Evolutionary conservation across 345 rosid genomes (phyloP), one percentile per base, ranked within the genome.

Genomic region (Salix koriyanagi): DNA sequence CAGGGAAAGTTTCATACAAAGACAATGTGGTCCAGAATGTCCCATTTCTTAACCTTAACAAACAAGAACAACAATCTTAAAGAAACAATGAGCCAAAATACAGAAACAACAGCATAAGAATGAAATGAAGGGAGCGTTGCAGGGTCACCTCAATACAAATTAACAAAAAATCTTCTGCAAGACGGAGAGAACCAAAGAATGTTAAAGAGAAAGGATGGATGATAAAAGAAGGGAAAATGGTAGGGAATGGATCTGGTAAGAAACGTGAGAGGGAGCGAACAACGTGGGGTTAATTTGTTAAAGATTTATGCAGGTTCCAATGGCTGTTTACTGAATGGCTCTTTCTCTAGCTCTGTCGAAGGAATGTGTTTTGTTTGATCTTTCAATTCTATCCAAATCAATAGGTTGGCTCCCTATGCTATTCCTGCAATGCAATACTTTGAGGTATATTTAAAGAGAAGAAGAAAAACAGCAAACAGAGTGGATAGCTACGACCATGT

Each of bases 141-240:
- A 65, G 68, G 72, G 70, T 75, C 82, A 73, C 72, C 81, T 76
- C 30, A 67, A 73, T 37, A 54, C 37, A 23, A 23, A 50, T 23
- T 15, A 39, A 44, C 50, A 60, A 19, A 65, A 48, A 74, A 12
- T 28, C 26, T 23, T 13, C n/a, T 34, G 28, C 75, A 30, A 25
- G 46, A 26, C 39, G 26, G 39, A 68, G 26, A 74, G 71, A 54
- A 44, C 32, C 50, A 65, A 52, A 46, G 74, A 65, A 76, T 54
- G 23, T 16, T 52, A 50, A 66, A 52, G 58, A 73, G 62, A 58
- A 62, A 67, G 54, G 77, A 70, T 25, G 60, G 64, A 58, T 34
- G 7, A 26, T 52, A 8, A 41, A 30, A 79, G 26, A n/a, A 10
- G n/a, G 72, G 39, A 41, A 80, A 61, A 60, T 41, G 41, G 18